Base-by-base conservation (phyloP, 768 basidiomycete species). In the Hygrophorus russula region DNA sequence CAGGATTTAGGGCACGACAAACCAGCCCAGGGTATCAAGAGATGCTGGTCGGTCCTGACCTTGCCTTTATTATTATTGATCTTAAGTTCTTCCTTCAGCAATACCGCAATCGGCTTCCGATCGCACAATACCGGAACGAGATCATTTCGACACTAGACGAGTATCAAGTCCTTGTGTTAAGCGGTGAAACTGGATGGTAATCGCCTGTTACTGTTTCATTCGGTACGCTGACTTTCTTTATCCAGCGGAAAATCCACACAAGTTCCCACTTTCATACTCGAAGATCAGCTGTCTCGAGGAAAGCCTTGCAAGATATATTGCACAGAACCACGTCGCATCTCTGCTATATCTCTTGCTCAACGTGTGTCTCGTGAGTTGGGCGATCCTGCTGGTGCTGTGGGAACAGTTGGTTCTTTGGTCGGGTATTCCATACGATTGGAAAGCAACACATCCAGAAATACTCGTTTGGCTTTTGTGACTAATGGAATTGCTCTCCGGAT, bases 341-440 rank as follows among this genome's bases (percentile, higher is more conserved):
- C 91, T 42, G 93, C 94, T 1, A 87, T 97, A 39, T 97, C 94
- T 0, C 73, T 98, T 5, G 94, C 94, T 0, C 89, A 94, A 51
- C 81, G 91, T 41, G 94, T 98, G 27, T 92, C 94, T 14, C 75
- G 76, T 37, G 94, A 99, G 60, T 67, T 99, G 3, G 94, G 94
- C 6, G 94, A 99, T 53, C 65, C 76, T 9, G 74, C 79, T 0
- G 85, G 81, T 45, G 68, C 76, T 17, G 79, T 90, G 32, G 93
- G 92, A 11, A 83, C 85, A 0, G 55, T 64, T 8, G 71, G 68
- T 40, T 93, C 90, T 36, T 68, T 94, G 13, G 86, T 97, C 31
- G 94, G 94, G 14, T 97, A 97, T 60, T 88, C 92, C 5, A 93
- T 99, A 49, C 77, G 94, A 29, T 60, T 99, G 41, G 94, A 98